Percentiles rank a stretch among this genome's conserved stretches.
Evolutionary conservation across 2,329 filamentous ascomycete genomes (phyloP).

Genomic region (Scytalidium sp.): DNA sequence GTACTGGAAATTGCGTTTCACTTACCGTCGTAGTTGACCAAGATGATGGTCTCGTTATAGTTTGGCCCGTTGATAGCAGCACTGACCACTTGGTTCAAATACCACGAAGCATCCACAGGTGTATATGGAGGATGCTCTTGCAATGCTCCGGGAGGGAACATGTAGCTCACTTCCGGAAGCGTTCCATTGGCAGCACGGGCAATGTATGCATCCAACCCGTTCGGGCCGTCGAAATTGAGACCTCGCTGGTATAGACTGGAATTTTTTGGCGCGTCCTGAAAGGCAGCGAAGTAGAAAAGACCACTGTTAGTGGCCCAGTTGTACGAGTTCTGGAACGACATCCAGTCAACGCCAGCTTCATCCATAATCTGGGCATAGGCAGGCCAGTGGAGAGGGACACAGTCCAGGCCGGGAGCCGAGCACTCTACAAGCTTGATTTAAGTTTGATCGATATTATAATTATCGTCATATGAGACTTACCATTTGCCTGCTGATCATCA

Average conservation of each 20-base stretch:
- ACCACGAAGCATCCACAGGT: conserved; percentile 49
- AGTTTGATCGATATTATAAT: neutral
- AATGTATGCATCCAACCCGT: conserved; percentile 41
- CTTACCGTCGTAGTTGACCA: conserved; percentile 44
- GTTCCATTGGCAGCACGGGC: conserved; percentile 44
- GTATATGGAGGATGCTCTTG: conserved; percentile 50
- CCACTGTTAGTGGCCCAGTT: conserved; percentile 45
- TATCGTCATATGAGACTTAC: neutral
- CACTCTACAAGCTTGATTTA: conserved; percentile 31
- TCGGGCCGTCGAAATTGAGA: conserved; percentile 17
- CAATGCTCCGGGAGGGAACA: conserved; percentile 44
- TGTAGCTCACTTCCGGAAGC: conserved; percentile 47
- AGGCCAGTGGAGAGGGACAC: conserved; percentile 44
- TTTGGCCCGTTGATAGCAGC: conserved; percentile 46
- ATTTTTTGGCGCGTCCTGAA: conserved; percentile 34
- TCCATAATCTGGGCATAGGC: conserved; percentile 39
- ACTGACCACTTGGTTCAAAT: conserved; percentile 47
- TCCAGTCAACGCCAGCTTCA: conserved; percentile 40
- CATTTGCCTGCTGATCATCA: conserved; percentile 38
- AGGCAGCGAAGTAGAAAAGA: conserved; percentile 37
- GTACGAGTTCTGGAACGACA: conserved; percentile 39
- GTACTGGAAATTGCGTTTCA: neutral
- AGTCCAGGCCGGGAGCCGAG: conserved; percentile 33
- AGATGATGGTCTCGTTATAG: conserved; percentile 45
- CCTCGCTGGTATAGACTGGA: conserved; percentile 36